A percentile compares a stretch with the other conserved stretches of the same genome.
These are phyloP conservation scores for Pythium rhizo-oryzae DNA, from an alignment of 352 stramenopile species.

Conservation along the genomic window DNA sequence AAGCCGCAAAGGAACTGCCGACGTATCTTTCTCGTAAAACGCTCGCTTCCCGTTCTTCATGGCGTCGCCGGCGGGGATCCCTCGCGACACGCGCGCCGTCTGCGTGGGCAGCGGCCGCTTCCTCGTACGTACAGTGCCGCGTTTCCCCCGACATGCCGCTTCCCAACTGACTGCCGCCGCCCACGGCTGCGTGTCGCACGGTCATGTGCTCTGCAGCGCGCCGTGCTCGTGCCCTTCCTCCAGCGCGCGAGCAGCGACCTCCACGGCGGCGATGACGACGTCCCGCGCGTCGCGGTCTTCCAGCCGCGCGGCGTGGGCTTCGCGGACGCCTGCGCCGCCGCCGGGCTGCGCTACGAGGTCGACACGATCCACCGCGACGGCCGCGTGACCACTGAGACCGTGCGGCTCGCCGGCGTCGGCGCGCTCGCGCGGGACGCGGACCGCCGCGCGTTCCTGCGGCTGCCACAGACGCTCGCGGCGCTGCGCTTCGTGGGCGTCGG, in stretches of 20 bases:
- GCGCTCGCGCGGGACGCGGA: constrained; percentile 18
- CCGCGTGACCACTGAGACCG: constrained; percentile 33
- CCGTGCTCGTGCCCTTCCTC: constrained; percentile 60
- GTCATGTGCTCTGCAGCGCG: too few relatives aligned
- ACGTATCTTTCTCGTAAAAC: too few relatives aligned
- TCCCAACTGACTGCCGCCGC: background rate
- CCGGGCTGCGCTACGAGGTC: constrained; percentile 52
- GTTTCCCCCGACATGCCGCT: background rate
- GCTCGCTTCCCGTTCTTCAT: too few relatives aligned
- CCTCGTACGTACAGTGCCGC: constrained; percentile 36
- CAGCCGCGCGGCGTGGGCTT: constrained; percentile 63
- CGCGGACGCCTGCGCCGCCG: constrained; percentile 35
- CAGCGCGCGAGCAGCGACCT: constrained; percentile 30
- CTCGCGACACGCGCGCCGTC: constrained; percentile 30
- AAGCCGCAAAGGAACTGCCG: too few relatives aligned
- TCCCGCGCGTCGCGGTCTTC: constrained; percentile 39
- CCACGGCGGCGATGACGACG: too few relatives aligned
- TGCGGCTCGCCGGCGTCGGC: constrained; percentile 37
- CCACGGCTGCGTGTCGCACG: constrained; percentile 1
- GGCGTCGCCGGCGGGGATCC: background rate
- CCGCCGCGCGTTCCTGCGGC: constrained; percentile 18
- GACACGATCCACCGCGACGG: constrained; percentile 61
- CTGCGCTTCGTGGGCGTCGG: constrained; percentile 55
- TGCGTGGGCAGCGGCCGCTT: constrained; percentile 79
- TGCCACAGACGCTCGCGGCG: constrained; percentile 18